Evolutionary conservation across 1,139 yeast genomes (phyloP).

Genomic region (Casaregolazyma lundiana): DNA sequence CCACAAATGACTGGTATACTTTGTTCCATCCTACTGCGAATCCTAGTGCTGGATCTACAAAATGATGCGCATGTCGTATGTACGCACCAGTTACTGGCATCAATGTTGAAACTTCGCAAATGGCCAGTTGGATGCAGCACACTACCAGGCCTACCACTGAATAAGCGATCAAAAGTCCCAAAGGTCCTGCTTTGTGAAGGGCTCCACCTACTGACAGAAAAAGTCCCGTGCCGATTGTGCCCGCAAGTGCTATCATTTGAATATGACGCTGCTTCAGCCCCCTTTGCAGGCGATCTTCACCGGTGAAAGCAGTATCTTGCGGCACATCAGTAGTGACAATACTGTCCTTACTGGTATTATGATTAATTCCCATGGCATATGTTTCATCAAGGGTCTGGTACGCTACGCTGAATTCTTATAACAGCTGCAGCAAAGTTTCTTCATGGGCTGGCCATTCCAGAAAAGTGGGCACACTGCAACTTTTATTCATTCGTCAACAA

Average conservation of each 20-base stretch:
- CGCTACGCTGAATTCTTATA: background rate
- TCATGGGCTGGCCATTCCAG: background rate
- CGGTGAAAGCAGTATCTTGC: slow-evolving; percentile 1
- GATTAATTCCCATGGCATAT: background rate
- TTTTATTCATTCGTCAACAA: too few species aligned
- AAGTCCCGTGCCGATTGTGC: slow-evolving; percentile 47
- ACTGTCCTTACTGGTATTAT: background rate
- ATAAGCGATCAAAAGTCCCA: slow-evolving; percentile 59
- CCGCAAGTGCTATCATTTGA: slow-evolving; percentile 47
- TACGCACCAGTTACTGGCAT: slow-evolving; percentile 67
- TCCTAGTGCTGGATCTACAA: slow-evolving; percentile 19
- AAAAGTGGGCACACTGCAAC: background rate
- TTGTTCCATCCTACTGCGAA: slow-evolving; percentile 37
- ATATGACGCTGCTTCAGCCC: slow-evolving; percentile 44
- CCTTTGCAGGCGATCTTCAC: slow-evolving; percentile 27
- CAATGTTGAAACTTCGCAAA: slow-evolving; percentile 72
- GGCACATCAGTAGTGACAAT: background rate
- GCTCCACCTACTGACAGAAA: slow-evolving; percentile 70
- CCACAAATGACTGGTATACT: slow-evolving; percentile 35
- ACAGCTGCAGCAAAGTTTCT: too few species aligned
- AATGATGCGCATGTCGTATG: slow-evolving; percentile 61
- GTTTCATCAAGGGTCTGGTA: background rate
- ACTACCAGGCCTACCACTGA: slow-evolving; percentile 61
- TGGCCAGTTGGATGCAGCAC: slow-evolving; percentile 61
- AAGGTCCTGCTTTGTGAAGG: slow-evolving; percentile 63